Evolutionary conservation across 768 basidiomycete genomes (phyloP), one percentile per base, ranked within the genome.

Genomic region (Boletellus ananas): DNA sequence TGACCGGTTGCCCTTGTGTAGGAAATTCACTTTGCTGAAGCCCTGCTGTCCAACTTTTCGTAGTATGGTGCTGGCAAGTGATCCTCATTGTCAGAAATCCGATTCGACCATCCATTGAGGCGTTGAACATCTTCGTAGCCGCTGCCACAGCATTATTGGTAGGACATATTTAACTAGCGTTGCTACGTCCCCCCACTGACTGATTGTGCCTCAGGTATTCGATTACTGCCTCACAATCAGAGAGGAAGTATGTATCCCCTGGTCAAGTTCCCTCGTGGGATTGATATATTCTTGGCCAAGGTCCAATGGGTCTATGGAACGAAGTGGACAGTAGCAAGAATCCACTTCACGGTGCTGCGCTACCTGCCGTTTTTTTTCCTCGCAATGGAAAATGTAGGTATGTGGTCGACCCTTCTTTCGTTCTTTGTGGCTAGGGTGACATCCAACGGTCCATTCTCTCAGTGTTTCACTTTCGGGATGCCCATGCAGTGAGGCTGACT

Each of bases 361-460:
- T 64, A 62, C 52, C 37, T 62, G 3, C 61, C 62, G 7, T 55
- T 64, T 7, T 27, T 54, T 23, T 51, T 46, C 8, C 42, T 61
- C 5, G 40, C 40, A 8, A 38, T 64, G 51, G 53, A 47, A 13
- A 48, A 59, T 38, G 35, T 49, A 7, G 45, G 58, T 59, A 27
- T 13, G 52, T 36, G 5, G 12, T 17, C n/a, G 4, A n/a, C 17
- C n/a, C n/a, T n/a, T 13, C 18, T 35, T 17, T 21, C 21, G 14
- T 21, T 20, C 25, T 8, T 8, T 23, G 11, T 9, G 16, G 4
- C n/a, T n/a, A n/a, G n/a, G n/a, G n/a, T n/a, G n/a, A n/a, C n/a
- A 20, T 23, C 33, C 6, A 20, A 25, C 3, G 14, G 11, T 1
- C n/a, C 9, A 4, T 43, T 14, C 16, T 29, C 29, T 34, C 27